Percentiles rank a stretch among this genome's conserved stretches.
Evolutionary conservation across 1,284 basidiomycete genomes (phyloP).

Genomic region (Heterobasidion irregulare): DNA sequence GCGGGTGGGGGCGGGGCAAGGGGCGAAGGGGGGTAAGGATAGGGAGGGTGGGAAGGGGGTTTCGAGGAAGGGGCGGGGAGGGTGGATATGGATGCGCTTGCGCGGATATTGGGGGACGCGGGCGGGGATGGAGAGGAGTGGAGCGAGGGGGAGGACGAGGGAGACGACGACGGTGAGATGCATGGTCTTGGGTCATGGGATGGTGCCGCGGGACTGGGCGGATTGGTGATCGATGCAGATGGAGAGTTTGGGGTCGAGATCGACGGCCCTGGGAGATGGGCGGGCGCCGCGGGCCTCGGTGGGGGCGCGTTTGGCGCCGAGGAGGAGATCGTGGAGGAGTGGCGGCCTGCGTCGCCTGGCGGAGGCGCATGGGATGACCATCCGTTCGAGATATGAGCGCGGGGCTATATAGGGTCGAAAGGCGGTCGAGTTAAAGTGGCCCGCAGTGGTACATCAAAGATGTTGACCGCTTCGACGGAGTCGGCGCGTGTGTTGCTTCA

Average conservation of each 20-base stretch:
- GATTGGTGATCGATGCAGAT: not conserved
- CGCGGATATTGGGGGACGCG: conserved; percentile 18
- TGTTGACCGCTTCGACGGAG: too few relatives aligned
- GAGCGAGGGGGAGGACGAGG: conserved; percentile 1
- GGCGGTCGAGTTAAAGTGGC: too few relatives aligned
- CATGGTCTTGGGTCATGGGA: not conserved
- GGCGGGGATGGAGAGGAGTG: conserved; percentile 5
- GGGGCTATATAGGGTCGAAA: too few relatives aligned
- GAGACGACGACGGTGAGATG: conserved; percentile 5
- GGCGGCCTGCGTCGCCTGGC: conserved; percentile 27
- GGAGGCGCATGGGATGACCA: conserved; percentile 16
- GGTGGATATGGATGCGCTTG: conserved; percentile 13
- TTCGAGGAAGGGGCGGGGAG: conserved; percentile 12
- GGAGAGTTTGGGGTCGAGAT: not conserved
- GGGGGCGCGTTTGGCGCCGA: conserved; percentile 16
- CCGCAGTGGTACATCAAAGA: too few relatives aligned
- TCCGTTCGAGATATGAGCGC: not conserved
- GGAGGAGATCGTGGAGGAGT: conserved; percentile 22
- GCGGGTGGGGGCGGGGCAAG: too few relatives aligned
- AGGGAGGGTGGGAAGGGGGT: too few relatives aligned
- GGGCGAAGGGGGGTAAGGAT: too few relatives aligned
- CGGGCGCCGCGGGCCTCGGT: conserved; percentile 2
- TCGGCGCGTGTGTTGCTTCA: too few relatives aligned
- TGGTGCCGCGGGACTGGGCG: not conserved
- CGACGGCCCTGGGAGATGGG: conserved; percentile 1